These are phyloP conservation scores for Starmerella sirachaensis DNA, from an alignment of 805 yeast genomes.

Conservation along the genomic window DNA sequence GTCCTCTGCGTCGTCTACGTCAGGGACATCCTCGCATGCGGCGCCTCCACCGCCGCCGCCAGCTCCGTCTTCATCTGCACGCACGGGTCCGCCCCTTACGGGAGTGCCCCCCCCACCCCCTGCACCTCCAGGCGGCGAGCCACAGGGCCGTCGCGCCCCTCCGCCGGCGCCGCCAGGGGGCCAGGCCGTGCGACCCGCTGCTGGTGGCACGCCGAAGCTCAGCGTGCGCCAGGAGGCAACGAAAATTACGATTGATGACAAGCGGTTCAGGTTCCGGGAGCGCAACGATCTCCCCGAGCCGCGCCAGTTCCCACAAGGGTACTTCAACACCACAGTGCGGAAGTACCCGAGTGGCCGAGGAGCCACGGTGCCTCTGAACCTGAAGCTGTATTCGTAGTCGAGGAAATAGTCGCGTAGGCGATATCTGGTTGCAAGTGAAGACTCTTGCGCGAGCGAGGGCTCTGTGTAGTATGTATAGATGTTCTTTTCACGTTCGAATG, in stretches of 20 bases:
- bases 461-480: too few relatives aligned
- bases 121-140: slow-evolving; percentile 18
- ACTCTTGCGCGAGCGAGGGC: too few relatives aligned
- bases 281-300: slow-evolving; percentile 71
- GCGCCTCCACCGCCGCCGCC: slow-evolving; percentile 21
- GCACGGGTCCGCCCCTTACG: slow-evolving; percentile 9
- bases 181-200: slow-evolving; percentile 15
- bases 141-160: slow-evolving; percentile 18
- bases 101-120: slow-evolving; percentile 17
- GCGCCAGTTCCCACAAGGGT: slow-evolving; percentile 32
- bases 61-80: slow-evolving; percentile 19
- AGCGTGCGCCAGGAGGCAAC: slow-evolving; percentile 14
- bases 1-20: slow-evolving; percentile 17
- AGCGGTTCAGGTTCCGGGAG: slow-evolving; percentile 60
- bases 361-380: slow-evolving; percentile 72
- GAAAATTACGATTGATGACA: slow-evolving; percentile 48
- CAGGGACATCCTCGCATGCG: slow-evolving; percentile 21
- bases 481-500: too few relatives aligned
- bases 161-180: slow-evolving; percentile 22
- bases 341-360: slow-evolving; percentile 95
- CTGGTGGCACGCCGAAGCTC: slow-evolving; percentile 21
- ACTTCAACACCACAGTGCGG: slow-evolving; percentile 57
- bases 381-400: slow-evolving; percentile 32
- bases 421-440: not conserved
- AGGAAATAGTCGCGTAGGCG: too few relatives aligned